Percentiles rank a stretch among this genome's conserved stretches.
phyloP scores from a whole-genome alignment of 2,329 filamentous ascomycete species.

The Monilinia polystroma region DNA sequence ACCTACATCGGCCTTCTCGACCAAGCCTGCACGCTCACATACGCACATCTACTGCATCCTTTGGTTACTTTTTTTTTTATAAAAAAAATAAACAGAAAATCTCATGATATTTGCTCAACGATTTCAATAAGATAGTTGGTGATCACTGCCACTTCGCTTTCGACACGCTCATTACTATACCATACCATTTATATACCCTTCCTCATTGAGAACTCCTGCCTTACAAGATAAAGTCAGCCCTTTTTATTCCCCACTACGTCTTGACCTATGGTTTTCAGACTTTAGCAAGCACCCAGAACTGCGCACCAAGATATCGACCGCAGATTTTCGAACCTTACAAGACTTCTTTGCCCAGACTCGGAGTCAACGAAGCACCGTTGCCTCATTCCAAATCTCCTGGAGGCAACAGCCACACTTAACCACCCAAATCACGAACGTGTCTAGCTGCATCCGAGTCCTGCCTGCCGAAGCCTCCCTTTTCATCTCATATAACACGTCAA shows the following conservation, averaged over 20 bases:
- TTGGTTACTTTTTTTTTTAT: conserved; percentile 1
- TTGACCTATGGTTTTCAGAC: conserved; percentile 11
- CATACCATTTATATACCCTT: conserved; percentile 9
- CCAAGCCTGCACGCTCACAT: neutral
- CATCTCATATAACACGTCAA: conserved; percentile 1
- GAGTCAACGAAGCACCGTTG: conserved; percentile 15
- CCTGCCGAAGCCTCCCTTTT: conserved; percentile 14
- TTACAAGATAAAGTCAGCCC: conserved; percentile 6
- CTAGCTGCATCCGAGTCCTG: conserved; percentile 17
- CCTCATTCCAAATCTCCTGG: conserved; percentile 18
- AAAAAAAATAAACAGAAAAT: neutral
- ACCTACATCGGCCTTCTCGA: conserved; percentile 3
- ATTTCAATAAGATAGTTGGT: conserved; percentile 10
- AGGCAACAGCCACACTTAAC: conserved; percentile 17
- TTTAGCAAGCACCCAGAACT: conserved; percentile 9
- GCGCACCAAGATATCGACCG: conserved; percentile 14
- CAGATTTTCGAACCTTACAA: conserved; percentile 14
- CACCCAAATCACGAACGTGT: conserved; percentile 20
- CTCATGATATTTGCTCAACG: conserved; percentile 4
- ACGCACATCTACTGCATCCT: neutral
- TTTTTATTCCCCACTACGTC: conserved; percentile 1
- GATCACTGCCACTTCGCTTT: conserved; percentile 2
- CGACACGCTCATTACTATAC: conserved; percentile 14
- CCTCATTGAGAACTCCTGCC: neutral
- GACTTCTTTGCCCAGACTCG: conserved; percentile 5